These are phyloP conservation scores for Miscanthus lutarioriparius DNA, from an alignment of 176 grass and related monocot genomes.

Conservation along the genomic window DNA sequence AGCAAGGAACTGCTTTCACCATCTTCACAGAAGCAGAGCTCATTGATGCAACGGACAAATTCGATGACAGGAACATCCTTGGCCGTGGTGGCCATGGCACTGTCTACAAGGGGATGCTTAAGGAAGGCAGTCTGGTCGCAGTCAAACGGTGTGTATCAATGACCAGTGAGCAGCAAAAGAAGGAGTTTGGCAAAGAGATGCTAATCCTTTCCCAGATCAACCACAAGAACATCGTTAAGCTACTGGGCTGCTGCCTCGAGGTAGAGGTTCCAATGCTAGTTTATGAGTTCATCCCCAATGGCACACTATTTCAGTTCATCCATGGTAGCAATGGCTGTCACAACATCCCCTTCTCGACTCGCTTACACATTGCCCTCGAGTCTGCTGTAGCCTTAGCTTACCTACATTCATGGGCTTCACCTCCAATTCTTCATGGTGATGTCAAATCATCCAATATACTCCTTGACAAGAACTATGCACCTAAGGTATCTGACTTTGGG, in stretches of 20 bases:
- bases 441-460: too few relatives aligned
- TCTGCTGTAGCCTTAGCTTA: too few relatives aligned
- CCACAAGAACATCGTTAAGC: conserved; percentile 40
- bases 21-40: conserved; percentile 32
- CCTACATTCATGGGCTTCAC: too few relatives aligned
- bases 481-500: too few relatives aligned
- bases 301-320: too few relatives aligned
- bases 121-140: not conserved
- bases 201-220: conserved; percentile 40
- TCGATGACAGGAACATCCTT: conserved; percentile 14
- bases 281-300: too few relatives aligned
- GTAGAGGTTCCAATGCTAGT: conserved; percentile 28
- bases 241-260: conserved; percentile 40
- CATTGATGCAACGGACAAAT: conserved; percentile 20
- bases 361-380: too few relatives aligned
- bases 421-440: too few relatives aligned
- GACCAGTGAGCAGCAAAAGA: conserved; percentile 10
- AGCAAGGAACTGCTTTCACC: not conserved
- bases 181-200: conserved; percentile 43
- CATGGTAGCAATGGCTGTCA: too few relatives aligned
- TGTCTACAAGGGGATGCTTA: conserved; percentile 32
- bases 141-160: conserved; percentile 28
- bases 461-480: too few relatives aligned
- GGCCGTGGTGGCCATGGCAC: conserved; percentile 13
- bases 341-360: too few relatives aligned